Evolutionary conservation across 75 land plant species (phyloP), one percentile per base, ranked within the genome.

Genomic region (Selaginella moellendorffii): DNA sequence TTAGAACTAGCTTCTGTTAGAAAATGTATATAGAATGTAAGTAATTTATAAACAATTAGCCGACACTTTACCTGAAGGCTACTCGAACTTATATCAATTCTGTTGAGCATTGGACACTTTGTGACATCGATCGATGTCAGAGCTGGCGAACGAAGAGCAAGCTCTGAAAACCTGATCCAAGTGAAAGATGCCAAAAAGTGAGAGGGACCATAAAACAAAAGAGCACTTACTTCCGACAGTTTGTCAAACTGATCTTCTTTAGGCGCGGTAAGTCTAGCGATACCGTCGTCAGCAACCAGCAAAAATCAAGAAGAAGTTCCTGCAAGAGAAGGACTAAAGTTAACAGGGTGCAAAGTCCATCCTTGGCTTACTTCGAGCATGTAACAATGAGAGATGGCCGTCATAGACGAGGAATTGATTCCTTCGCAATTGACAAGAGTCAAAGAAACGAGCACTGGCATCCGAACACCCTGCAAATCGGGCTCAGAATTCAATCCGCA

Each of bases 341-440:
- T 18, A 2, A 29, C 18, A 30, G 9, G 53, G 20, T 5, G 24
- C 5, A 10, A 61, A 23, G 23, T 29, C 46, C 1, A 24, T 2
- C 8, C 19, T n/a, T 0, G 46, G 14, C 66, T 27, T 27, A 88
- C 98, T 95, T 93, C 87, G 59, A 93, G 77, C 75, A 77, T 80
- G 21, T 29, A 52, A 65, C 98, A 80, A 46, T 76, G 67, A 54
- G 96, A 71, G 52, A 93, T 80, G 28, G 95, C 83, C 53, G 78
- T 71, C 85, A 93, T 89, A 63, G 98, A 93, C 26, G 96, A 84
- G 52, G 96, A 78, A 52, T 81, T 85, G 54, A 93, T 93, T 25
- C 96, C 98, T 65, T 93, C 98, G 65, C 98, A 93, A 62, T 72
- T 81, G 29, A 74, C 68, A 62, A 93, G 96, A 74, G 75, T 89